Conservation (phyloP, 805 yeast species). For the Monosporozyma aerobia region DNA sequence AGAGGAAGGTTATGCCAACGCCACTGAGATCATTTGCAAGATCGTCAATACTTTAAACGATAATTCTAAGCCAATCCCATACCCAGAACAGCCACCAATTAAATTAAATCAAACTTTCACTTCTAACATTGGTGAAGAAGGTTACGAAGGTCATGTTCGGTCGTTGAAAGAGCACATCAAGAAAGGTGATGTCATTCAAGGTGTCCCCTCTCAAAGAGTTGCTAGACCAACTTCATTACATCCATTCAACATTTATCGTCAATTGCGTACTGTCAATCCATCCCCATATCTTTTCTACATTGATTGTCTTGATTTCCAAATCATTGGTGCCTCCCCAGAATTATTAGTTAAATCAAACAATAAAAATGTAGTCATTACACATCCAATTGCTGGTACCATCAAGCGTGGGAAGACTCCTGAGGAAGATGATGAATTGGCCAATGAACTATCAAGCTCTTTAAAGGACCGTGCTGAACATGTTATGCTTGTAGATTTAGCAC, state of each 20-base stretch:
- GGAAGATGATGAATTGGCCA: slow-evolving; percentile 83
- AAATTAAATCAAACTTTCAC: slow-evolving; percentile 57
- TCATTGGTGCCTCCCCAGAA: slow-evolving; percentile 98
- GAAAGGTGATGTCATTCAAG: slow-evolving; percentile 92
- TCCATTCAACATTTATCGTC: slow-evolving; percentile 94
- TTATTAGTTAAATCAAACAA: slow-evolving; percentile 72
- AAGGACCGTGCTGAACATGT: slow-evolving; percentile 98
- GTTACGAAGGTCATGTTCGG: slow-evolving; percentile 78
- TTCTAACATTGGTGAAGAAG: slow-evolving; percentile 88
- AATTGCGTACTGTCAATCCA: slow-evolving; percentile 90
- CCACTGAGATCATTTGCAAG: slow-evolving; percentile 48
- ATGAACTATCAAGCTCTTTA: slow-evolving; percentile 57
- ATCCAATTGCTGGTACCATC: slow-evolving; percentile 97
- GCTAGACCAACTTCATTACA: slow-evolving; percentile 91
- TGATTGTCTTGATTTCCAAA: slow-evolving; percentile 84
- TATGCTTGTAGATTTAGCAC: slow-evolving; percentile 95
- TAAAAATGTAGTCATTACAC: slow-evolving; percentile 72
- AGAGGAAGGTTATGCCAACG: slow-evolving; percentile 41
- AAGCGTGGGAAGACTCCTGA: slow-evolving; percentile 82
- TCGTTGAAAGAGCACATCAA: slow-evolving; percentile 70
- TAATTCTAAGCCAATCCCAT: slow-evolving; percentile 36
- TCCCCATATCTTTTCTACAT: slow-evolving; percentile 94
- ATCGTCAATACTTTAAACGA: slow-evolving; percentile 43
- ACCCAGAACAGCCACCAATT: slow-evolving; percentile 72
- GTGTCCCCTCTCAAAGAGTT: slow-evolving; percentile 96